Percentiles rank a stretch among this genome's conserved stretches.
Conservation (phyloP, 139 green algal species). For the Chlorella sp. region DNA sequence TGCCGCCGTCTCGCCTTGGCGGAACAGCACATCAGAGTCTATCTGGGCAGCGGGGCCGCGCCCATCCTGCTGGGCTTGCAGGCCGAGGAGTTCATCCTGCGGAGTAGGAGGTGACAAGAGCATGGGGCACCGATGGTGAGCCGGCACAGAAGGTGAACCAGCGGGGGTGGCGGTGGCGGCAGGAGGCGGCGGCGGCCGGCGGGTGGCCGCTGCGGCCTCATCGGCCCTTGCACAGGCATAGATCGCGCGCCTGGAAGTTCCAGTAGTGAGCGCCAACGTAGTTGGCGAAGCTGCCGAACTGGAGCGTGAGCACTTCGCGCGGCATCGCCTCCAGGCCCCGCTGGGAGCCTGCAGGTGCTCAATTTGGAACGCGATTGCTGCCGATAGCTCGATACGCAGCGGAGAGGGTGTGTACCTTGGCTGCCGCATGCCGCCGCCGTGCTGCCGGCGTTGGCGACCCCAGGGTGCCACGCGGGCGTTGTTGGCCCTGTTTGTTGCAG, state of each 20-base stretch:
- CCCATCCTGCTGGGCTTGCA: slow-evolving; percentile 47
- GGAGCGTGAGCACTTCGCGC: slow-evolving; percentile 81
- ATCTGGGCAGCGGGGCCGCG: slow-evolving; percentile 41
- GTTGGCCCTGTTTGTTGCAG: no score
- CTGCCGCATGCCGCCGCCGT: no score
- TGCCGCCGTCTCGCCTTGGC: slow-evolving; percentile 9
- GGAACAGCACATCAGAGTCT: slow-evolving; percentile 62
- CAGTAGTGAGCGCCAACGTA: slow-evolving; percentile 88
- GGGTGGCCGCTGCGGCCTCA: not conserved
- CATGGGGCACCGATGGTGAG: no score
- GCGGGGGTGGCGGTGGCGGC: not conserved
- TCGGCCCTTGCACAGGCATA: no score
- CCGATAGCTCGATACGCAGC: no score
- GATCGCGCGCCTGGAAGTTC: slow-evolving; percentile 83
- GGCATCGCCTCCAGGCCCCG: not conserved
- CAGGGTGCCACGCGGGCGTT: no score
- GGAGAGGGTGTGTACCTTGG: no score
- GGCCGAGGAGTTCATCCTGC: slow-evolving; percentile 78
- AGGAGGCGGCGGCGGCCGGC: not conserved
- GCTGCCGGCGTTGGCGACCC: no score
- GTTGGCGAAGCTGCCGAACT: slow-evolving; percentile 86
- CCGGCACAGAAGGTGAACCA: no score
- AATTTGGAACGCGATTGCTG: no score
- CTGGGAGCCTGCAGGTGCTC: no score
- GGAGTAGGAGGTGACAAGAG: not conserved